Percentiles rank a stretch among this genome's conserved stretches.
phyloP scores from a whole-genome alignment of 345 rosid genomes.

The Lepidium sativum region DNA sequence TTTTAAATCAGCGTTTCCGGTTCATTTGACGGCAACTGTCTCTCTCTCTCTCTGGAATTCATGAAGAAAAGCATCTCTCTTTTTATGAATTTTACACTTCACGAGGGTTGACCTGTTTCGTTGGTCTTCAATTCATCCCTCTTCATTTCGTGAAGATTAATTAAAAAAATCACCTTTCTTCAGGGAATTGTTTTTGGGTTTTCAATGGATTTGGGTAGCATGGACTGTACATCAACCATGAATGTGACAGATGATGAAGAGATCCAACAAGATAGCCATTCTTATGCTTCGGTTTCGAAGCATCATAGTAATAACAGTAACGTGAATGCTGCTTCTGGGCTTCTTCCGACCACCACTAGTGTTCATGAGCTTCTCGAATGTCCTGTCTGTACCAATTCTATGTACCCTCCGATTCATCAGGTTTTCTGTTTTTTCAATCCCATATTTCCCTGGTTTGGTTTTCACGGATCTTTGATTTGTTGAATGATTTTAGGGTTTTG shows the following conservation, averaged over 20 bases:
- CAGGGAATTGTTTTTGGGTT: background rate
- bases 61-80: constrained; percentile 25
- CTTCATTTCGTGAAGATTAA: constrained; percentile 1
- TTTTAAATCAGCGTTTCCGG: constrained; percentile 16
- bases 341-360: constrained; percentile 65
- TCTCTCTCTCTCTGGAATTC: constrained; percentile 13
- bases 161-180: background rate
- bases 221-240: constrained; percentile 66
- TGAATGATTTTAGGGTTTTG: background rate
- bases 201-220: constrained; percentile 64
- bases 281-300: constrained; percentile 48
- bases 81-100: constrained; percentile 18
- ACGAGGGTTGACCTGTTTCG: constrained; percentile 25
- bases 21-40: constrained; percentile 23
- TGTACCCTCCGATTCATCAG: constrained; percentile 99
- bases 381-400: constrained; percentile 93
- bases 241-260: constrained; percentile 77
- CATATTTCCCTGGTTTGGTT: background rate
- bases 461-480: background rate
- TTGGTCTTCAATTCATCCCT: background rate
- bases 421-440: constrained; percentile 26
- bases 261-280: constrained; percentile 58
- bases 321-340: constrained; percentile 33
- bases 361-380: constrained; percentile 97
- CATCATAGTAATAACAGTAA: constrained; percentile 33